Percentiles rank a stretch among this genome's conserved stretches.
Evolutionary conservation across 2,329 filamentous ascomycete genomes (phyloP).

Genomic region (Gremmenia infestans): DNA sequence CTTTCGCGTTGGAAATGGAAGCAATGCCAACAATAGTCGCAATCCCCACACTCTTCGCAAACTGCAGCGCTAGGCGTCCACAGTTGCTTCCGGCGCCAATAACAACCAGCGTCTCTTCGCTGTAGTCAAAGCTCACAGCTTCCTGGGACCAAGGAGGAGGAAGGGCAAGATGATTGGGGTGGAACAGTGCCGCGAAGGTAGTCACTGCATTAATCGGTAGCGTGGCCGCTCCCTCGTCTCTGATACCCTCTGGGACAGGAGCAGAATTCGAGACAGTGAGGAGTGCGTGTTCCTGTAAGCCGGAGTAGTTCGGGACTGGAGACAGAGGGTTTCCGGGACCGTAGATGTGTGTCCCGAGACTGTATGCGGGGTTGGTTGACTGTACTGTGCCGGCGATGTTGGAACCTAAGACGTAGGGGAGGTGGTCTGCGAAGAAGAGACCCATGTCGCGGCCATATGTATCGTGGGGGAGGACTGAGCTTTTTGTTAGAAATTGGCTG

Average conservation of each 20-base stretch:
- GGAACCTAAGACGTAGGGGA: constrained; percentile 32
- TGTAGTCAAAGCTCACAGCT: background rate
- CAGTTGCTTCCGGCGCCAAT: constrained; percentile 33
- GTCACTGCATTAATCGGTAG: constrained; percentile 35
- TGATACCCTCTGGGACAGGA: constrained; percentile 32
- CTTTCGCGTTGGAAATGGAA: constrained; percentile 23
- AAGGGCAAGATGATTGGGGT: constrained; percentile 1
- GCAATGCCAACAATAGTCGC: constrained; percentile 36
- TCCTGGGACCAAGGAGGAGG: background rate
- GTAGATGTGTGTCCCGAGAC: constrained; percentile 29
- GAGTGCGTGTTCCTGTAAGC: constrained; percentile 36
- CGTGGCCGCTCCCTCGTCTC: constrained; percentile 35
- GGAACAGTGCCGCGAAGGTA: constrained; percentile 33
- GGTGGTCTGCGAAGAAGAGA: constrained; percentile 32
- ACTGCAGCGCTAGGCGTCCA: constrained; percentile 31
- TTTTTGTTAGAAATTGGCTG: background rate
- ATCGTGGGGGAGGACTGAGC: constrained; percentile 9
- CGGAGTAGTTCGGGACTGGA: constrained; percentile 9
- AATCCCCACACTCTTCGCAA: constrained; percentile 32
- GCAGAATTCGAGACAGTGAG: constrained; percentile 27
- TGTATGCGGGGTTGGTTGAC: constrained; percentile 25
- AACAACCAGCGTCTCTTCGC: constrained; percentile 24
- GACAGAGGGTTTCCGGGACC: background rate
- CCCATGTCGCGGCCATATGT: constrained; percentile 15
- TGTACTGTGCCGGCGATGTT: constrained; percentile 34